These are phyloP conservation scores for Agrocybe chaxingu DNA, from an alignment of 768 basidiomycete genomes.

Conservation along the genomic window DNA sequence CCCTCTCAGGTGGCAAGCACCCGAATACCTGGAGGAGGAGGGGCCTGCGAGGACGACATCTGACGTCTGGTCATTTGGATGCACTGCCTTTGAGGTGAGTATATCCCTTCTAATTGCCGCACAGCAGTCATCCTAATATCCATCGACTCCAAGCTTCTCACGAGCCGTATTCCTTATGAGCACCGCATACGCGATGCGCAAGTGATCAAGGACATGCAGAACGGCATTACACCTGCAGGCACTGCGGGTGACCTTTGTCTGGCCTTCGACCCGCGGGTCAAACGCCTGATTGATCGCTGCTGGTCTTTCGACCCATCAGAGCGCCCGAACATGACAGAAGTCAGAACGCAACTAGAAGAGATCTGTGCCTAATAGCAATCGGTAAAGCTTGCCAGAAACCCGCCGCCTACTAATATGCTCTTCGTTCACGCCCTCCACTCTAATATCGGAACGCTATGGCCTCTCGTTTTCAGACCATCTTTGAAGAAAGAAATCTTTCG, in stretches of 20 bases:
- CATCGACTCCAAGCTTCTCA: conserved; percentile 16
- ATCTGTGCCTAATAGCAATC: conserved; percentile 4
- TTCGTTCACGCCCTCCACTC: not conserved
- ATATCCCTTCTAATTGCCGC: not conserved
- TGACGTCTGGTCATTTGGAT: conserved; percentile 34
- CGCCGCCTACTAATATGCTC: too few relatives aligned
- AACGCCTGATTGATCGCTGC: conserved; percentile 16
- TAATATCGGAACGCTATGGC: not conserved
- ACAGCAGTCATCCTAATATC: not conserved
- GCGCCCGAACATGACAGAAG: conserved; percentile 19
- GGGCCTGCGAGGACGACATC: conserved; percentile 19
- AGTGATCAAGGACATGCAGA: conserved; percentile 20
- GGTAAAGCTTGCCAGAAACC: not conserved
- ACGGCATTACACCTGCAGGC: conserved; percentile 16
- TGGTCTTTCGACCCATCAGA: conserved; percentile 18
- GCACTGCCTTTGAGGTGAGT: conserved; percentile 31
- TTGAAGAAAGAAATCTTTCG: conserved; percentile 2
- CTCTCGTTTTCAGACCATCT: not conserved
- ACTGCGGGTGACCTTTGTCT: conserved; percentile 7
- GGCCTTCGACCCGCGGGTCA: conserved; percentile 10
- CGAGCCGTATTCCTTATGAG: conserved; percentile 19
- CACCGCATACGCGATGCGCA: conserved; percentile 18
- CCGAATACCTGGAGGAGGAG: conserved; percentile 28
- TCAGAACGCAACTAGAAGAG: conserved; percentile 12
- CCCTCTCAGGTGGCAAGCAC: conserved; percentile 31